Conservation (phyloP, 192 early-diverging fungal species). For the Backusella parvicylindrica region DNA sequence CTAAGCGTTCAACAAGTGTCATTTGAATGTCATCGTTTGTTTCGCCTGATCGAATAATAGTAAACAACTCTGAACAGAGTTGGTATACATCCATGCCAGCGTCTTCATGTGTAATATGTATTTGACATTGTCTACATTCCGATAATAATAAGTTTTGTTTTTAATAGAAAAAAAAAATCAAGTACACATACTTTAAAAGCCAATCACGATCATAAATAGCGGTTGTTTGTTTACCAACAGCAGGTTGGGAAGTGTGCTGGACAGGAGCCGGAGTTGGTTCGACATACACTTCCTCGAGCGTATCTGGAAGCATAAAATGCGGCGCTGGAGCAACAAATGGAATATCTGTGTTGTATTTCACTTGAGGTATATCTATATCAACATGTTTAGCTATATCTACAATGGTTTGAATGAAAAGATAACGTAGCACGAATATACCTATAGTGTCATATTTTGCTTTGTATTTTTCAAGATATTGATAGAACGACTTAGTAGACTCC, state of each 20-base stretch:
- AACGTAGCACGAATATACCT: too few relatives aligned
- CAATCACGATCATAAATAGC: constrained; percentile 45
- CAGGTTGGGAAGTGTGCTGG: not conserved
- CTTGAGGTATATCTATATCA: not conserved
- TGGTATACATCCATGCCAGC: constrained; percentile 48
- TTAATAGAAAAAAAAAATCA: not conserved
- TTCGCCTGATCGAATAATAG: constrained; percentile 57
- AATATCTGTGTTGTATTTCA: not conserved
- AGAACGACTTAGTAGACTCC: not conserved
- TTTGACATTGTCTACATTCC: constrained; percentile 46
- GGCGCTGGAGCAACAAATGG: not conserved
- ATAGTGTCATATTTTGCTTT: not conserved
- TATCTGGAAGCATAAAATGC: not conserved
- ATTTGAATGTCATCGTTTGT: constrained; percentile 63
- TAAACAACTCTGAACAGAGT: constrained; percentile 70
- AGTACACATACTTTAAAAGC: constrained; percentile 39
- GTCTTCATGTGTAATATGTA: constrained; percentile 40
- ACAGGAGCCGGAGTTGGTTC: not conserved
- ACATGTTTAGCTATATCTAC: not conserved
- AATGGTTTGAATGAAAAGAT: not conserved
- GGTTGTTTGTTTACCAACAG: not conserved
- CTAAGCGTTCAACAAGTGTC: constrained; percentile 67
- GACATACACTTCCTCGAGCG: not conserved
- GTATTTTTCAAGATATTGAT: not conserved
- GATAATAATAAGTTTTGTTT: not conserved